phyloP scores from a whole-genome alignment of 805 yeast genomes.

The Lipomyces sp. region DNA sequence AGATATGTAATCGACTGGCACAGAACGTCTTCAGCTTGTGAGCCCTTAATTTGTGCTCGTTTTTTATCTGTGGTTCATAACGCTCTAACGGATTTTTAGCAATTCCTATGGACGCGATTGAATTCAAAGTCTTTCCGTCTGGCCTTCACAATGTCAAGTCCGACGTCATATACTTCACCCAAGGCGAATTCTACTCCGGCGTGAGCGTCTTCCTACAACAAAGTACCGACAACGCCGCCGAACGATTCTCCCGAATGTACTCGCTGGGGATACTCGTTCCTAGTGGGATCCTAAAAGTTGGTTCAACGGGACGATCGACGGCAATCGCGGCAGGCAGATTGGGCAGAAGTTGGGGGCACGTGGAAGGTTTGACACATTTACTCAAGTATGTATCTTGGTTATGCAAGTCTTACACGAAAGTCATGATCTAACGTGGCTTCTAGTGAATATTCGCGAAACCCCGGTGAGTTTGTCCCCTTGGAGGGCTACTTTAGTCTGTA shows the following conservation, averaged over 20 bases:
- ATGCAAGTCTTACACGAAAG: constrained; percentile 22
- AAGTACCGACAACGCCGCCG: constrained; percentile 34
- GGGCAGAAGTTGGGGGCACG: constrained; percentile 33
- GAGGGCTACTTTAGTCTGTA: constrained; percentile 18
- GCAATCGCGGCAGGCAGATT: constrained; percentile 17
- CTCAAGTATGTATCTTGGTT: constrained; percentile 12
- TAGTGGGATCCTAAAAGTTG: constrained; percentile 12
- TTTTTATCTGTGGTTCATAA: background rate
- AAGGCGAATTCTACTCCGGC: constrained; percentile 42
- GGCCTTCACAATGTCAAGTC: constrained; percentile 54
- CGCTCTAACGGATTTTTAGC: background rate
- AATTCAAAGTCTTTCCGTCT: constrained; percentile 65
- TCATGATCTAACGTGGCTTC: constrained; percentile 1
- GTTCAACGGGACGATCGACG: constrained; percentile 8
- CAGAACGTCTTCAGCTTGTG: constrained; percentile 30
- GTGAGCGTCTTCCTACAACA: constrained; percentile 52
- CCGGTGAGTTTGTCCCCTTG: constrained; percentile 11
- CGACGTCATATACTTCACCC: constrained; percentile 56
- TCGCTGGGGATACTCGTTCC: constrained; percentile 55
- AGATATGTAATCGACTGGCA: constrained; percentile 27
- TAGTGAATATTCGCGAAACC: constrained; percentile 14
- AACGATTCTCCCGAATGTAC: constrained; percentile 44
- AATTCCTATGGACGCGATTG: constrained; percentile 45
- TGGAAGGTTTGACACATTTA: constrained; percentile 41
- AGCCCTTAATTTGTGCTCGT: background rate